Conservation (phyloP, 2,329 filamentous ascomycete species). For the Sporothrix sp. region DNA sequence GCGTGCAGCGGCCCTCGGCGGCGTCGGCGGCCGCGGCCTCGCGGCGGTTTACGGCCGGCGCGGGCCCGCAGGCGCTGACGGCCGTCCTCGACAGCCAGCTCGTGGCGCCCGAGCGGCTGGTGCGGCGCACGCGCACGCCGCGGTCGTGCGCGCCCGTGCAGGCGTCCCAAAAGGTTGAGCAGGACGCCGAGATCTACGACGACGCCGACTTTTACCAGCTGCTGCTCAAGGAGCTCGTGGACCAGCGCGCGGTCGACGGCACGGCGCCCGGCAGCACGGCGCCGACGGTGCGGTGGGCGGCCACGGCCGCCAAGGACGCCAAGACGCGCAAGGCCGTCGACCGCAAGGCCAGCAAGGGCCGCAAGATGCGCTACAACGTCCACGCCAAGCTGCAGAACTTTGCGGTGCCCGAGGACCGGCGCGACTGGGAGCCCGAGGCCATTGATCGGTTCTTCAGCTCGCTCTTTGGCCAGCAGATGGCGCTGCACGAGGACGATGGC, state of each 20-base stretch:
- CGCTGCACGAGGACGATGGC: slow-evolving; percentile 49
- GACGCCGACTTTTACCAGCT: slow-evolving; percentile 93
- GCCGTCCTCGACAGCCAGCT: slow-evolving; percentile 61
- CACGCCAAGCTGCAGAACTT: slow-evolving; percentile 98
- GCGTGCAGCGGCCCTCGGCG: slow-evolving; percentile 51
- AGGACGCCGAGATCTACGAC: slow-evolving; percentile 66
- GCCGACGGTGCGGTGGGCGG: slow-evolving; percentile 52
- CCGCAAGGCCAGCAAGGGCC: slow-evolving; percentile 87
- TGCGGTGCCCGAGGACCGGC: slow-evolving; percentile 82
- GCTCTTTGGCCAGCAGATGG: slow-evolving; percentile 60
- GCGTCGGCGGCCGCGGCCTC: slow-evolving; percentile 42
- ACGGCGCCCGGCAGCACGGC: slow-evolving; percentile 36
- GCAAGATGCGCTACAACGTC: slow-evolving; percentile 88
- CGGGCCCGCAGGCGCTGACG: slow-evolving; percentile 51
- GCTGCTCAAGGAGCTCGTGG: slow-evolving; percentile 84
- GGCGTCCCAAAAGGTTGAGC: slow-evolving; percentile 43
- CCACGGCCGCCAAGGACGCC: slow-evolving; percentile 61
- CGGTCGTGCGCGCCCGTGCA: slow-evolving; percentile 70
- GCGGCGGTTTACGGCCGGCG: slow-evolving; percentile 42
- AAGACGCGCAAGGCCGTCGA: slow-evolving; percentile 80
- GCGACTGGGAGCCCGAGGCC: slow-evolving; percentile 69
- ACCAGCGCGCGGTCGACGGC: slow-evolving; percentile 69
- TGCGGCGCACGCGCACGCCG: slow-evolving; percentile 59
- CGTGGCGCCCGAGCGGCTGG: slow-evolving; percentile 52
- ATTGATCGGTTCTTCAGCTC: slow-evolving; percentile 69